Base-by-base conservation (phyloP, 768 basidiomycete species). In the Trametes sanguinea region DNA sequence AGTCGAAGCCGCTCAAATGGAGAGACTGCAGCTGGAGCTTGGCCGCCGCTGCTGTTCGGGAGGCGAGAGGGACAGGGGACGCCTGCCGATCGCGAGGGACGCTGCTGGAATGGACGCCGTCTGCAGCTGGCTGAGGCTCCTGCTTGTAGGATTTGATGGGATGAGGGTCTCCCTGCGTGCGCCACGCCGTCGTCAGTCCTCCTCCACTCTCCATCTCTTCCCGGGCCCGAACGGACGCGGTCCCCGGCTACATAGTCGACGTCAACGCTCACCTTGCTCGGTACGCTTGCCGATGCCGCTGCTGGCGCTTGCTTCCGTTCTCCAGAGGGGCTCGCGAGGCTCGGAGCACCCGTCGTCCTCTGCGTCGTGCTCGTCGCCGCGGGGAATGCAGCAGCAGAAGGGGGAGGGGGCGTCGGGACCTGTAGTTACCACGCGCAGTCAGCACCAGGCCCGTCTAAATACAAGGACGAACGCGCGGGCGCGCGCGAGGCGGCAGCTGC, bases 1-100 rank as follows among this genome's bases (percentile, higher is more conserved):
- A 64, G 39, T 60, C 54, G 54, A 64, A 64, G 48, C 63, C 63
- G 35, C 63, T 64, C 48, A 64, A 51, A 53, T 64, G 63, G n/a
- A 64, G 63, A 3, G 58, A 60, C 6, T 63, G 44, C 44, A 63
- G 62, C 42, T 59, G 62, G n/a, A 59, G 46, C 35, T 10, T n/a
- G 11, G 22, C 10, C 17, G 30, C 57, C 8, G 13, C 8, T 39
- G 39, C 39, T 13, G 8, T 7, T 39, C 39, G 8, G 42, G 35
- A 50, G 47, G 37, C 16, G 44, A 22, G 16, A 13, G 14, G n/a
- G 44, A 45, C 17, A 45, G 44, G 37, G 47, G 44, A 37, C 37
- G 39, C 4, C 29, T 47, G 56, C 10, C 45, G 56, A 37, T 56
- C 44, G 44, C 54, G 54, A 4, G 44, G 44, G 35, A 37, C 29